These are phyloP conservation scores for Aspergillus alliaceus DNA, from an alignment of 2,329 filamentous ascomycete species.

Conservation along the genomic window DNA sequence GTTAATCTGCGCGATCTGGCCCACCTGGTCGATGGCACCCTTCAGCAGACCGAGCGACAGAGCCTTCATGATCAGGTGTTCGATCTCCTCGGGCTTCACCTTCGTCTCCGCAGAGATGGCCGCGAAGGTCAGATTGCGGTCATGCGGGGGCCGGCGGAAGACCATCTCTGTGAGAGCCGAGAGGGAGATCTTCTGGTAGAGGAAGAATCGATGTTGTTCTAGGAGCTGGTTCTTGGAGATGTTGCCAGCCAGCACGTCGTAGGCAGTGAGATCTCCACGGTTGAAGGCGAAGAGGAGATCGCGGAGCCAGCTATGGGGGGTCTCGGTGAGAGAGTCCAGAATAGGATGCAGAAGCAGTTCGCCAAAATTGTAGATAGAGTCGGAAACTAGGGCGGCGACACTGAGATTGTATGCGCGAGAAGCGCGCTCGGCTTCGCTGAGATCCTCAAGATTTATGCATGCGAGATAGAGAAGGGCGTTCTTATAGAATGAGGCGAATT, in stretches of 20 bases:
- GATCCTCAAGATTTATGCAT: constrained; percentile 79
- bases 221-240: constrained; percentile 79
- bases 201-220: constrained; percentile 73
- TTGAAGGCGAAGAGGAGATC: constrained; percentile 98
- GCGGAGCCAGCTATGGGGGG: constrained; percentile 81
- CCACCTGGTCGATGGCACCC: constrained; percentile 95
- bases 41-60: constrained; percentile 84
- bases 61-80: constrained; percentile 99
- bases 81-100: constrained; percentile 86
- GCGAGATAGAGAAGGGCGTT: constrained; percentile 97
- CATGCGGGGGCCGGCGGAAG: constrained; percentile 91
- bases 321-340: constrained; percentile 76
- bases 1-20: constrained; percentile 88
- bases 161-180: constrained; percentile 92
- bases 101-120: constrained; percentile 92
- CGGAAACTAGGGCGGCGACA: constrained; percentile 87
- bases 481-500: constrained; percentile 96
- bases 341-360: constrained; percentile 98
- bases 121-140: constrained; percentile 88
- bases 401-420: constrained; percentile 87
- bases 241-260: constrained; percentile 78
- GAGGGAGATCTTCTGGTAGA: constrained; percentile 98
- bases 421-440: constrained; percentile 73
- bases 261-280: constrained; percentile 84
- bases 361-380: constrained; percentile 98